Evolutionary conservation across 75 land plant genomes (phyloP).

Genomic region (Gnetum montanum): DNA sequence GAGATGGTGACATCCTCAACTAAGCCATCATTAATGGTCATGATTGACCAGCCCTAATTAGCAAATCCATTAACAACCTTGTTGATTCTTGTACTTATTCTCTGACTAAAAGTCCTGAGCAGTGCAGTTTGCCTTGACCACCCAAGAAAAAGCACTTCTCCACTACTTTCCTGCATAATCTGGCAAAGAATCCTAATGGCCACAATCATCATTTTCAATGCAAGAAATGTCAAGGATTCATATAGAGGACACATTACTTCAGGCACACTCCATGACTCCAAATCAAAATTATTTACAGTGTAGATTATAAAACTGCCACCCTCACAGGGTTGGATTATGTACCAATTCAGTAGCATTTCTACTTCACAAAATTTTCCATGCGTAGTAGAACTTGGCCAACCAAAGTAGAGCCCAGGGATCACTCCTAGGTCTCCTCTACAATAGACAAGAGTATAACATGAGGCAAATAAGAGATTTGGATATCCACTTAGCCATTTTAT

Average conservation of each 20-base stretch:
- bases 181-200: slow-evolving; percentile 71
- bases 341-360: slow-evolving; percentile 86
- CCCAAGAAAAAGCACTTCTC: slow-evolving; percentile 32
- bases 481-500: too few species aligned
- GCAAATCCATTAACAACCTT: slow-evolving; percentile 80
- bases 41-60: slow-evolving; percentile 80
- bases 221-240: slow-evolving; percentile 74
- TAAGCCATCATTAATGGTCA: slow-evolving; percentile 70
- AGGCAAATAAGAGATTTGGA: too few species aligned
- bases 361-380: slow-evolving; percentile 65
- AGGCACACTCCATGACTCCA: slow-evolving; percentile 95
- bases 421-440: slow-evolving; percentile 91
- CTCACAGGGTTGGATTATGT: slow-evolving; percentile 76
- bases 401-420: slow-evolving; percentile 56
- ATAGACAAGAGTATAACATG: slow-evolving; percentile 68
- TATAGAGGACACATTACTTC: slow-evolving; percentile 84
- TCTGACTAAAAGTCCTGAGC: slow-evolving; percentile 57
- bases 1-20: slow-evolving; percentile 79
- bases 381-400: slow-evolving; percentile 59
- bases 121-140: slow-evolving; percentile 72
- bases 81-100: slow-evolving; percentile 79
- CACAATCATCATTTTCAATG: slow-evolving; percentile 70
- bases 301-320: slow-evolving; percentile 78
- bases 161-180: slow-evolving; percentile 54
- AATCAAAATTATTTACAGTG: slow-evolving; percentile 80